Conservation (phyloP, 2,329 filamentous ascomycete species). For the Zelopaecilomyces penicillatus region DNA sequence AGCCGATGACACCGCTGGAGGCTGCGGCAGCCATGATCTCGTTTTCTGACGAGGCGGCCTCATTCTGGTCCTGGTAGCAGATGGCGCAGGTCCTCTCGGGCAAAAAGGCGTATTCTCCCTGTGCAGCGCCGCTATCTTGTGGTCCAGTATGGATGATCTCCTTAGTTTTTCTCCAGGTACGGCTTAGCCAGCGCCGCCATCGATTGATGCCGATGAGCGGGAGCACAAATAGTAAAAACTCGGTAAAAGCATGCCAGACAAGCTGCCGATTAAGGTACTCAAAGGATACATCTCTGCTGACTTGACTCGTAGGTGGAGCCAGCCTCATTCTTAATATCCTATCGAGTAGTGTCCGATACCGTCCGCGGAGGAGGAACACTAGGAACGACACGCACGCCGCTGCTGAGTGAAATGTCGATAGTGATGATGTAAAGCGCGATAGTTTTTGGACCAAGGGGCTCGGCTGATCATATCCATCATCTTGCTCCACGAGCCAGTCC, state of each 20-base stretch:
- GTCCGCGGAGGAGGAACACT: conserved; percentile 81
- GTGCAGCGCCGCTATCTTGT: conserved; percentile 42
- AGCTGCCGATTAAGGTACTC: conserved; percentile 96
- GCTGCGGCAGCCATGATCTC: conserved; percentile 65
- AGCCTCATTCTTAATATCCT: conserved; percentile 76
- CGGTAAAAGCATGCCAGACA: conserved; percentile 99
- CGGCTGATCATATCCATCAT: conserved; percentile 63
- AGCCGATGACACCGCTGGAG: conserved; percentile 73
- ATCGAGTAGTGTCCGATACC: conserved; percentile 86
- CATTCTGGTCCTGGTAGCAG: conserved; percentile 90
- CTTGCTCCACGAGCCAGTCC: conserved; percentile 68
- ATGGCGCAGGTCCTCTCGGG: conserved; percentile 94
- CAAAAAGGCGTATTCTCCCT: conserved; percentile 73
- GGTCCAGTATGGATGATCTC: conserved; percentile 46
- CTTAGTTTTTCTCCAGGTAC: conserved; percentile 77
- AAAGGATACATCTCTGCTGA: conserved; percentile 87
- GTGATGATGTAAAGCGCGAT: conserved; percentile 58
- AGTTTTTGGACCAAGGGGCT: conserved; percentile 45
- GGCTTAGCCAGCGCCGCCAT: conserved; percentile 83
- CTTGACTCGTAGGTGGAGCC: conserved; percentile 74
- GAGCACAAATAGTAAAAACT: conserved; percentile 95
- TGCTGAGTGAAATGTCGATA: conserved; percentile 68
- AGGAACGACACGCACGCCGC: conserved; percentile 81
- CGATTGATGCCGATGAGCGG: conserved; percentile 90
- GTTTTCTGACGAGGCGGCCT: conserved; percentile 58